phyloP scores from a whole-genome alignment of 179 eudicot genomes.

The Silene coronaria region DNA sequence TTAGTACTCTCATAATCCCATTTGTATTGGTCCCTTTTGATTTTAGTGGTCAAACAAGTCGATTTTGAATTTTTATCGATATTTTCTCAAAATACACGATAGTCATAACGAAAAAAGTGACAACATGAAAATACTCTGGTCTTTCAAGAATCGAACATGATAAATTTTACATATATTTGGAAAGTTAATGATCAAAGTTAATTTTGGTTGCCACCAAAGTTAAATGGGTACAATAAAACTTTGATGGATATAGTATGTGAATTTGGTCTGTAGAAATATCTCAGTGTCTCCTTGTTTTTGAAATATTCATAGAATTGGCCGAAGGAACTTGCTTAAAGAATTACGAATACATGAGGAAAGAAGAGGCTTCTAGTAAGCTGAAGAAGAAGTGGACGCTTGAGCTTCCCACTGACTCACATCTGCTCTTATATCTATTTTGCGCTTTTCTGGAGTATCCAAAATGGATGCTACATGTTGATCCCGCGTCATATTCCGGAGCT shows the following conservation, averaged over 20 bases:
- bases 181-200: no score
- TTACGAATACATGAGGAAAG: conserved; percentile 61
- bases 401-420: conserved; percentile 84
- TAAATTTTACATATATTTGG: no score
- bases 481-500: conserved; percentile 78
- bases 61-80: no score
- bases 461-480: conserved; percentile 94
- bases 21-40: no score
- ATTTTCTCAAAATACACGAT: no score
- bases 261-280: background rate
- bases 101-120: no score
- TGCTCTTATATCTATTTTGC: conserved; percentile 82
- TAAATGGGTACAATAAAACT: no score
- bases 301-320: conserved; percentile 54
- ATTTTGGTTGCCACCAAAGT: no score
- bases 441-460: conserved; percentile 90
- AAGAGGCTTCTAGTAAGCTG: conserved; percentile 57
- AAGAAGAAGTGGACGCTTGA: conserved; percentile 85
- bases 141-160: no score
- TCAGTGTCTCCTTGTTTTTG: background rate
- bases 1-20: background rate
- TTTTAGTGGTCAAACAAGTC: no score
- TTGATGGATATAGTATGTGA: background rate
- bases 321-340: conserved; percentile 94
- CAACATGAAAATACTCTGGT: no score